phyloP scores from a whole-genome alignment of 2,329 filamentous ascomycete species.

The Cytospora chrysosperma region DNA sequence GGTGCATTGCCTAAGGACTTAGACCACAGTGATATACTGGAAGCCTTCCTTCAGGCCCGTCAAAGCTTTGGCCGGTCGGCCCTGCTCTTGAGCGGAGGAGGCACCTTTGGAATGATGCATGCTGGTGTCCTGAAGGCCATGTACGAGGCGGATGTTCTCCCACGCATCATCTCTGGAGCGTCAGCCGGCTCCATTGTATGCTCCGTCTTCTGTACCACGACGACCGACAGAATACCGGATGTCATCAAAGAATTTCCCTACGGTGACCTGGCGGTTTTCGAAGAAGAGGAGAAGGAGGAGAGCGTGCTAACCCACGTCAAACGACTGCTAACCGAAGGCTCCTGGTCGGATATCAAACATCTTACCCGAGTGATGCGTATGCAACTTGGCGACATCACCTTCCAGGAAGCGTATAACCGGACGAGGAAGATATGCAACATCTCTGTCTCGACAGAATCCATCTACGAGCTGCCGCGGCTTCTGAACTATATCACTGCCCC shows the following conservation, averaged over 20 bases:
- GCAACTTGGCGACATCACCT: constrained; percentile 85
- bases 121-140: constrained; percentile 83
- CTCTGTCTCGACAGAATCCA: constrained; percentile 81
- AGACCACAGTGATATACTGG: constrained; percentile 59
- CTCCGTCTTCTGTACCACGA: constrained; percentile 73
- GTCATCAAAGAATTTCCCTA: constrained; percentile 71
- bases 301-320: constrained; percentile 67
- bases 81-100: constrained; percentile 78
- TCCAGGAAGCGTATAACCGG: constrained; percentile 94
- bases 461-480: constrained; percentile 82
- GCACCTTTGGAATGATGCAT: constrained; percentile 89
- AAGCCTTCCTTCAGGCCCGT: constrained; percentile 68
- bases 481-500: constrained; percentile 93
- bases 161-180: constrained; percentile 82
- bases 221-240: constrained; percentile 73
- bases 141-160: constrained; percentile 71
- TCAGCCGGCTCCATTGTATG: constrained; percentile 87
- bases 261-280: constrained; percentile 80
- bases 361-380: constrained; percentile 77
- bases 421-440: constrained; percentile 91
- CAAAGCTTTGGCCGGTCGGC: constrained; percentile 85
- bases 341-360: constrained; percentile 81
- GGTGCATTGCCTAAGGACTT: constrained; percentile 50
- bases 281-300: constrained; percentile 57
- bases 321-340: constrained; percentile 76